These are phyloP conservation scores for Ananas comosus DNA, from an alignment of 176 grass and related monocot genomes.

Conservation along the genomic window DNA sequence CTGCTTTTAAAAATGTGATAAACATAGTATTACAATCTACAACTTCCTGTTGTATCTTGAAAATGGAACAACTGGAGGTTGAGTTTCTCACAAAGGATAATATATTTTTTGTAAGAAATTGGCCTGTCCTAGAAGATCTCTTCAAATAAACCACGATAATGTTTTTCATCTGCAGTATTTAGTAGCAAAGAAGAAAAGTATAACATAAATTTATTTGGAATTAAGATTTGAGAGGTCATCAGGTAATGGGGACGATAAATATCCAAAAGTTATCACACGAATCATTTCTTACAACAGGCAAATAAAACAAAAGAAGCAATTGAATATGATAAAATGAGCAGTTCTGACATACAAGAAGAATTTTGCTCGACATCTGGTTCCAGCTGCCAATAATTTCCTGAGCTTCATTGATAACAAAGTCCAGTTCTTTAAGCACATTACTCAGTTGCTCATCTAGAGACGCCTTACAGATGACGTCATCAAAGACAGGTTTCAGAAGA, in stretches of 20 bases:
- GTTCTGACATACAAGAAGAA: constrained; percentile 62
- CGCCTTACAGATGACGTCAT: not conserved
- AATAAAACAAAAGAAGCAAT: not conserved
- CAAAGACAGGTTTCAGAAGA: constrained; percentile 3
- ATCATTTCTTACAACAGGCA: not conserved
- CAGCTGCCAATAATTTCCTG: constrained; percentile 56
- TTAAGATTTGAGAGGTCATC: not conserved
- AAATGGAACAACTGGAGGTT: no score
- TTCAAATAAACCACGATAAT: no score
- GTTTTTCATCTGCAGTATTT: no score
- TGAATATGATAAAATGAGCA: not conserved
- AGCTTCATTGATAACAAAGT: constrained; percentile 49
- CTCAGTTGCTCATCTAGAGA: constrained; percentile 7
- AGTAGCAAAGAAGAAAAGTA: no score
- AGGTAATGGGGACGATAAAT: not conserved
- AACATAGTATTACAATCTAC: no score
- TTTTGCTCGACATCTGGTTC: constrained; percentile 82
- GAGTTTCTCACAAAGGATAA: no score
- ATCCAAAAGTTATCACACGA: not conserved
- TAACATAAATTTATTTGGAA: not conserved
- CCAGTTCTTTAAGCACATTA: constrained; percentile 18
- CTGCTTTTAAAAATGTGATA: no score
- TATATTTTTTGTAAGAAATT: no score
- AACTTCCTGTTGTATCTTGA: no score
- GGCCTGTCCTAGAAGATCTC: no score